These are phyloP conservation scores for Cryptosporidium sp. DNA, from an alignment of 169 alveolate genomes.

Conservation along the genomic window DNA sequence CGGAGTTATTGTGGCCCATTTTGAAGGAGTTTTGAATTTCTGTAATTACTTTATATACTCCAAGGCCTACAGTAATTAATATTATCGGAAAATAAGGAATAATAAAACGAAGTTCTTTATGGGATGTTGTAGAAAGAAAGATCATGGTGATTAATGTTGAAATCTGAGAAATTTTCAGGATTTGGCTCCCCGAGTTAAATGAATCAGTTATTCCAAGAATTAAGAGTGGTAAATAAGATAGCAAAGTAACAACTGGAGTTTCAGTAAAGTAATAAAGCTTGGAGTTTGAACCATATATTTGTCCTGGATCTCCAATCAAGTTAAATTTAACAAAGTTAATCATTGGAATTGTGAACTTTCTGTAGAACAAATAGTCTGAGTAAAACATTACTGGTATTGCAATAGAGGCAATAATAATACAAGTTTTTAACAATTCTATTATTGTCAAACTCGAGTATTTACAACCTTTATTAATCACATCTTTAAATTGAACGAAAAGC, in stretches of 20 bases:
- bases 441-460: not conserved
- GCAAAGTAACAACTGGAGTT: not conserved
- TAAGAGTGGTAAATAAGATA: conserved; percentile 20
- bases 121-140: conserved; percentile 55
- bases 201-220: not conserved
- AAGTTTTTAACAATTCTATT: not conserved
- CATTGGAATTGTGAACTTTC: conserved; percentile 25
- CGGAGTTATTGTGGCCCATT: not conserved
- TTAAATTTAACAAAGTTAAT: conserved; percentile 33
- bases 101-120: conserved; percentile 74
- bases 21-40: not conserved
- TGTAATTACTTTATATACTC: not conserved
- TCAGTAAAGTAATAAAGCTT: conserved; percentile 11
- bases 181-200: not conserved
- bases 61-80: conserved; percentile 19
- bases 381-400: conserved; percentile 9
- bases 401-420: not conserved
- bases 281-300: conserved; percentile 12
- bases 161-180: not conserved
- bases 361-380: conserved; percentile 28
- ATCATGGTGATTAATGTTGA: not conserved
- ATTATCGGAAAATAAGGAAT: conserved; percentile 71
- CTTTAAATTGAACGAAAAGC: conserved; percentile 8
- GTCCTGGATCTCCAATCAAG: conserved; percentile 43
- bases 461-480: not conserved